Conservation (phyloP, 768 basidiomycete species). For the Sporobolomyces pararoseus region DNA sequence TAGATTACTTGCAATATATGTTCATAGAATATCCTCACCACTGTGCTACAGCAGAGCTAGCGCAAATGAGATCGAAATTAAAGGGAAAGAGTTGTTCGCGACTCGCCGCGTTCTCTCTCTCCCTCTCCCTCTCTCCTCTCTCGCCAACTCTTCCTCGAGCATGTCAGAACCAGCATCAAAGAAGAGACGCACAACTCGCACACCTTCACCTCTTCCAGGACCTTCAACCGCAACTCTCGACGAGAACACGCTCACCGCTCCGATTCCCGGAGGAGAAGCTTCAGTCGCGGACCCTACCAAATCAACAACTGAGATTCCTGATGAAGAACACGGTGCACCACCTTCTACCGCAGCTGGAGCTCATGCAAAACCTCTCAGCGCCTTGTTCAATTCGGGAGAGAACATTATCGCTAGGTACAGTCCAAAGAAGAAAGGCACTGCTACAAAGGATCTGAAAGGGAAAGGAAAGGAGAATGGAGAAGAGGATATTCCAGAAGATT, state of each 20-base stretch:
- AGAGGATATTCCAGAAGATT: slow-evolving; percentile 31
- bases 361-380: slow-evolving; percentile 38
- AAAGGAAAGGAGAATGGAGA: slow-evolving; percentile 20
- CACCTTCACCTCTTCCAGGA: slow-evolving; percentile 11
- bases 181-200: slow-evolving; percentile 20
- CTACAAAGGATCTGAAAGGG: neutral
- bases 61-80: too few relatives aligned
- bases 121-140: neutral
- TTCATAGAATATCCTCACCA: neutral
- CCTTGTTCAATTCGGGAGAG: slow-evolving; percentile 20
- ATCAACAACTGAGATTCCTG: slow-evolving; percentile 9
- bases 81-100: too few relatives aligned
- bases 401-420: neutral
- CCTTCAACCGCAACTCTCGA: slow-evolving; percentile 2
- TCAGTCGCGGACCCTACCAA: neutral
- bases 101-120: neutral
- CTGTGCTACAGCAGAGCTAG: too few relatives aligned
- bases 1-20: neutral
- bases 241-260: neutral
- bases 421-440: slow-evolving; percentile 15
- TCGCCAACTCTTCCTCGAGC: neutral
- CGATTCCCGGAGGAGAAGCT: slow-evolving; percentile 10
- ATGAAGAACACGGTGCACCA: slow-evolving; percentile 40
- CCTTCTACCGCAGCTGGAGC: slow-evolving; percentile 37
- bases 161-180: slow-evolving; percentile 24